A percentile compares a stretch with the other conserved stretches of the same genome.
phyloP scores from a whole-genome alignment of 164 flowering plant genomes.

The Kingdonia uniflora region DNA sequence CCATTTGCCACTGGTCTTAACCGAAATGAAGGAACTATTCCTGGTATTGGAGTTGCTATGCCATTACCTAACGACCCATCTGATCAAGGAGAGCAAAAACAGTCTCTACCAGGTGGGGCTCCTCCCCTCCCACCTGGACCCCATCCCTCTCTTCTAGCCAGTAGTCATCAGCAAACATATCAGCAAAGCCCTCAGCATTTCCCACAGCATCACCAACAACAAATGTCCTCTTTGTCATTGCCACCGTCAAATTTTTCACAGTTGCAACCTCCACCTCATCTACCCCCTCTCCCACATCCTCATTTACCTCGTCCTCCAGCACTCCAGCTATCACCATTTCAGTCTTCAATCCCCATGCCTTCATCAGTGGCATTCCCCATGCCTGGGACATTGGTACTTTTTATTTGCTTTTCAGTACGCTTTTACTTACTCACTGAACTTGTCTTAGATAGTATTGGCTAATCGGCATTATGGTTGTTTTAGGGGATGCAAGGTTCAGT shows the following conservation, averaged over 20 bases:
- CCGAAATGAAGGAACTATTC: slow-evolving; percentile 94
- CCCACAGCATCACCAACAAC: slow-evolving; percentile 52
- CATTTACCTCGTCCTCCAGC: slow-evolving; percentile 71
- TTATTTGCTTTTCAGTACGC: too few species aligned
- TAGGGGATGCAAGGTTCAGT: slow-evolving; percentile 70
- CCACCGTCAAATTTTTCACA: slow-evolving; percentile 64
- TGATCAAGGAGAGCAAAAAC: slow-evolving; percentile 75
- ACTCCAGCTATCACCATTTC: slow-evolving; percentile 49
- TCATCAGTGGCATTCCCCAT: slow-evolving; percentile 29
- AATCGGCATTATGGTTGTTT: slow-evolving; percentile 5
- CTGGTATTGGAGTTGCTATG: slow-evolving; percentile 95
- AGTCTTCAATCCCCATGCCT: slow-evolving; percentile 43
- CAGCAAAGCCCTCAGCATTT: slow-evolving; percentile 66
- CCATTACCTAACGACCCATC: slow-evolving; percentile 63
- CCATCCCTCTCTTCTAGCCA: slow-evolving; percentile 69
- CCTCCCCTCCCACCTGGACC: slow-evolving; percentile 98
- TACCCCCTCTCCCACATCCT: slow-evolving; percentile 55
- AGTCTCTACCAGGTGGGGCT: slow-evolving; percentile 45
- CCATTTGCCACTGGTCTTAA: slow-evolving; percentile 64
- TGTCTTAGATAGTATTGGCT: not conserved
- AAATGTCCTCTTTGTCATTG: slow-evolving; percentile 49
- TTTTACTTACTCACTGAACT: too few species aligned
- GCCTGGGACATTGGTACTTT: slow-evolving; percentile 65
- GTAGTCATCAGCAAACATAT: slow-evolving; percentile 63
- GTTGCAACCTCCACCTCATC: slow-evolving; percentile 69